These are phyloP conservation scores for Nepenthes alata DNA, from an alignment of 179 eudicot genomes.

Conservation along the genomic window DNA sequence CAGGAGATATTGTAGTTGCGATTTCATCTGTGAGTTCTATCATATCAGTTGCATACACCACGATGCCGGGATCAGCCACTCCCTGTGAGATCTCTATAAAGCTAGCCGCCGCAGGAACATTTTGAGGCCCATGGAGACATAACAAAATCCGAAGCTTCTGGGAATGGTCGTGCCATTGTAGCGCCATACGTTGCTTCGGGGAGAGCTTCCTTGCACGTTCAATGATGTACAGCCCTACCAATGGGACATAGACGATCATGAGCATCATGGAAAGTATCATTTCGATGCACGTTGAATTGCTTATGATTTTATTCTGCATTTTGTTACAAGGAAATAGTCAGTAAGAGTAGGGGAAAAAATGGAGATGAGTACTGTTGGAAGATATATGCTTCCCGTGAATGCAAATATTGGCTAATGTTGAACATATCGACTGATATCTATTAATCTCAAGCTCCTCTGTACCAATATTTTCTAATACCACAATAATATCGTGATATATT, in stretches of 20 bases:
- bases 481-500: too few relatives aligned
- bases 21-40: constrained; percentile 61
- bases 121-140: constrained; percentile 59
- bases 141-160: constrained; percentile 50
- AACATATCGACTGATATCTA: too few relatives aligned
- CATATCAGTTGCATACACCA: constrained; percentile 68
- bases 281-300: constrained; percentile 50
- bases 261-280: constrained; percentile 49
- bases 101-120: constrained; percentile 48
- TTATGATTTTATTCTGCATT: constrained; percentile 39
- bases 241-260: constrained; percentile 58
- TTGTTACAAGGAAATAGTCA: neutral
- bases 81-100: constrained; percentile 72
- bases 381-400: neutral
- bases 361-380: neutral
- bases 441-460: too few relatives aligned
- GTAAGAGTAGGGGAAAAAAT: neutral
- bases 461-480: too few relatives aligned
- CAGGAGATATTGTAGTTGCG: constrained; percentile 49
- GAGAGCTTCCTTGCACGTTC: constrained; percentile 54
- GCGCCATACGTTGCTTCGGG: constrained; percentile 60
- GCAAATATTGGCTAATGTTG: too few relatives aligned
- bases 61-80: constrained; percentile 51
- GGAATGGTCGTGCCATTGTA: constrained; percentile 62
- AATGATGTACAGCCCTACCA: constrained; percentile 53